Evolutionary conservation across 2,329 filamentous ascomycete genomes (phyloP), one percentile per base, ranked within the genome.

Genomic region (Trichoderma brevicompactum): DNA sequence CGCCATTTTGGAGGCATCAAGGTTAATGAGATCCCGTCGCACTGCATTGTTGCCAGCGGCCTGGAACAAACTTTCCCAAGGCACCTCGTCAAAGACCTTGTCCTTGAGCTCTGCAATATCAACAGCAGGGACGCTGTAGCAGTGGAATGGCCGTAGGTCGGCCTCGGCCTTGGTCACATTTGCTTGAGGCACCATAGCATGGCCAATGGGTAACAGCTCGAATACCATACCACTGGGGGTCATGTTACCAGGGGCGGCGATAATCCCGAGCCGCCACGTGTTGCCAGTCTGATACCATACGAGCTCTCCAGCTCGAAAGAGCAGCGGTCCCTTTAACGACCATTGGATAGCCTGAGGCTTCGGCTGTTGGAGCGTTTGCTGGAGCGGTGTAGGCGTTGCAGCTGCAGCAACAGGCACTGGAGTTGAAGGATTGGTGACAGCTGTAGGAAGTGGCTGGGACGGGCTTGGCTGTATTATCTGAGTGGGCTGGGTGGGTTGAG

Each of bases 1-100:
- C 1, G 80, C 82, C 70, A 84, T 75, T 69, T 85, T 85, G 4
- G 82, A 84, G 0, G 82, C 82, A 65, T 84, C 82, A 3, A 85
- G 76, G 1, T 76, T 75, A 7, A 83, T 70, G 9, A 78, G 69
- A 52, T 82, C 80, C 17, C 77, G 75, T 66, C 76, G 77, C n/a
- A 76, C 71, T 0, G 71, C 69, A 55, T 81, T 78, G 17, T 73
- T 73, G 2, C 72, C 71, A 3, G 74, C 70, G 23, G 69, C 67
- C 19, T 71, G 73, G 50, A 82, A 74, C 46, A 79, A 68, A 3
- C 68, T 68, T 7, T 79, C 74, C 82, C 82, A 85, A 9, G 77
- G 72, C 12, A 83, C 72, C 3, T 79, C 74, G 12, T 80, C 77
- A 68, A 82, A 80, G 0, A 73, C 67, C 53, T 77, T 77, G 17